A percentile compares a stretch with the other conserved stretches of the same genome.
These are phyloP conservation scores for Penicillium angulare DNA, from an alignment of 495 filamentous ascomycete genomes.

Conservation along the genomic window DNA sequence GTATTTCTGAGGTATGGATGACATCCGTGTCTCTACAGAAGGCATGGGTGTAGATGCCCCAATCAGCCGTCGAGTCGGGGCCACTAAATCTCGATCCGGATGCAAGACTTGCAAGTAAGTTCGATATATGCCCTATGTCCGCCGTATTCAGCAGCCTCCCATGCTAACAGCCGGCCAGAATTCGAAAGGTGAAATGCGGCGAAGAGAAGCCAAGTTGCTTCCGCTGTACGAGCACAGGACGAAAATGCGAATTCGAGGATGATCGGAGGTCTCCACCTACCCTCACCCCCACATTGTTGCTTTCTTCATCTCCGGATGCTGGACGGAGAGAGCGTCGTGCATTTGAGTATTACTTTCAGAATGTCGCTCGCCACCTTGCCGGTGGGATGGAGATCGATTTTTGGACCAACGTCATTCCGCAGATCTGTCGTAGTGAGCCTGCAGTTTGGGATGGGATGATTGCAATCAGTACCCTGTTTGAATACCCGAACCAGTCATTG, in stretches of 20 bases:
- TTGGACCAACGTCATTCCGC: slow-evolving; percentile 53
- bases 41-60: no score
- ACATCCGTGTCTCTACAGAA: no score
- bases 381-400: slow-evolving; percentile 48
- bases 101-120: slow-evolving; percentile 30
- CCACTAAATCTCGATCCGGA: slow-evolving; percentile 18
- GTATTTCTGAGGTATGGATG: no score
- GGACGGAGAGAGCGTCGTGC: slow-evolving; percentile 35
- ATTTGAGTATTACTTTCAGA: slow-evolving; percentile 52
- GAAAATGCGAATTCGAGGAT: slow-evolving; percentile 39
- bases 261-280: neutral
- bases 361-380: slow-evolving; percentile 45
- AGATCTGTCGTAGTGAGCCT: slow-evolving; percentile 53
- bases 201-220: slow-evolving; percentile 58
- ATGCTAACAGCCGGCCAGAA: slow-evolving; percentile 34
- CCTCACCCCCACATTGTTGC: neutral
- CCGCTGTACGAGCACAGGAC: slow-evolving; percentile 52
- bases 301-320: slow-evolving; percentile 10
- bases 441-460: slow-evolving; percentile 55
- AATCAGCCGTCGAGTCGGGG: slow-evolving; percentile 12
- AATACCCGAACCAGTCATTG: slow-evolving; percentile 19
- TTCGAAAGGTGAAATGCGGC: slow-evolving; percentile 65
- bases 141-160: neutral
- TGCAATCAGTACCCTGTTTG: slow-evolving; percentile 51
- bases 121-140: neutral